A percentile compares a stretch with the other conserved stretches of the same genome.
Conservation (phyloP, 371 early-diverging fungal genomes). For the Haplosporangium sp. region DNA sequence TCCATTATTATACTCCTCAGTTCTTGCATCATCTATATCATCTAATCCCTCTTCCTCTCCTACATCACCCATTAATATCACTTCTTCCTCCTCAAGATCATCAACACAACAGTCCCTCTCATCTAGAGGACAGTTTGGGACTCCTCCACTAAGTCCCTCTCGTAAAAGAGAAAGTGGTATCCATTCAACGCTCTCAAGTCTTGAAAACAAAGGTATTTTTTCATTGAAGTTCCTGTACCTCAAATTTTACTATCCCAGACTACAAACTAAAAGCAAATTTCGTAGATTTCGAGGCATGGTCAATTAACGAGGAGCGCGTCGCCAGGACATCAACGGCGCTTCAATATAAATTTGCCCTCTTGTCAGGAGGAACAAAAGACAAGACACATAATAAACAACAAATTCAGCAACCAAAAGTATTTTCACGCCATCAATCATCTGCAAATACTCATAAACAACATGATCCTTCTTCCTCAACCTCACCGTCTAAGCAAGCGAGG, state of each 20-base stretch:
- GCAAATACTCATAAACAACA: neutral
- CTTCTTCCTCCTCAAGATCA: slow-evolving; percentile 14
- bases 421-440: slow-evolving; percentile 11
- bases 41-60: slow-evolving; percentile 36
- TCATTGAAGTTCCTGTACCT: no score
- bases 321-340: slow-evolving; percentile 16
- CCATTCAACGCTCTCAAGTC: slow-evolving; percentile 18
- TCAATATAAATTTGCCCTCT: slow-evolving; percentile 28
- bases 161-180: slow-evolving; percentile 30
- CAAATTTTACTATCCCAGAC: no score
- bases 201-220: slow-evolving; percentile 37
- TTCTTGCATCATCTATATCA: slow-evolving; percentile 33
- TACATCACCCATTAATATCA: slow-evolving; percentile 15
- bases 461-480: neutral
- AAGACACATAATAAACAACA: neutral
- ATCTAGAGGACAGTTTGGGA: slow-evolving; percentile 14
- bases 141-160: slow-evolving; percentile 54
- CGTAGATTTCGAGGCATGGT: slow-evolving; percentile 49
- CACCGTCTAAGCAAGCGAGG: slow-evolving; percentile 1
- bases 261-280: neutral
- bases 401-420: slow-evolving; percentile 18
- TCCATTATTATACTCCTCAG: slow-evolving; percentile 40
- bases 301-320: slow-evolving; percentile 33
- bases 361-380: slow-evolving; percentile 16
- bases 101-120: slow-evolving; percentile 32